Evolutionary conservation across 257 asterid species (phyloP).

Genomic region (Leonotis leonurus): DNA sequence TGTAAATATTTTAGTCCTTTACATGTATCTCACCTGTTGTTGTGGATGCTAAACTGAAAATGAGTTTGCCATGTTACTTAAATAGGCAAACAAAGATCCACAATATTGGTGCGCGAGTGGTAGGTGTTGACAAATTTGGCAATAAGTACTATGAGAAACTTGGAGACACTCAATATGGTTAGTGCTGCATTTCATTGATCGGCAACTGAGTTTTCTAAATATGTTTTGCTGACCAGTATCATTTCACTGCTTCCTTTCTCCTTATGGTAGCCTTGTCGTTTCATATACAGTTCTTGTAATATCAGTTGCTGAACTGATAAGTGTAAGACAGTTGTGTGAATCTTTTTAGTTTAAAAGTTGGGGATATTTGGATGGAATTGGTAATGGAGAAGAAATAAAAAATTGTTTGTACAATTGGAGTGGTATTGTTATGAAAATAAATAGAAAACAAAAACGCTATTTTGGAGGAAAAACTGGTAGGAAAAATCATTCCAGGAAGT

Average conservation of each 20-base stretch:
- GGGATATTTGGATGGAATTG: not conserved
- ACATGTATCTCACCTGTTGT: not conserved
- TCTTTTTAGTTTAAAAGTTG: not conserved
- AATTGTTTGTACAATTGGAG: not conserved
- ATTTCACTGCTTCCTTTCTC: not conserved
- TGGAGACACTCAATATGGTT: slow-evolving; percentile 84
- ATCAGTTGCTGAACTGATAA: not conserved
- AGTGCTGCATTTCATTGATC: slow-evolving; percentile 21
- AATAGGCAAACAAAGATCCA: slow-evolving; percentile 91
- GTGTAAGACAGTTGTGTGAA: not conserved
- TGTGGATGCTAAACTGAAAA: slow-evolving; percentile 4
- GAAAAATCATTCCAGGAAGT: not conserved
- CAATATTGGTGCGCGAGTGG: slow-evolving; percentile 81
- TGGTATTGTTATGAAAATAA: not conserved
- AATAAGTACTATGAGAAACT: slow-evolving; percentile 85
- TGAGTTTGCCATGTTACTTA: not conserved
- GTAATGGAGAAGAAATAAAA: not conserved
- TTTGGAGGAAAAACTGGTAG: not conserved
- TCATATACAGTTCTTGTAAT: not conserved
- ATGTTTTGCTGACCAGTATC: not conserved
- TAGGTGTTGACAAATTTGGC: slow-evolving; percentile 91
- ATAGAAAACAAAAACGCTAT: not conserved
- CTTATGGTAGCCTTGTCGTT: slow-evolving; percentile 1
- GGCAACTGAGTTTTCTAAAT: not conserved
- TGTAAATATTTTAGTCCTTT: not conserved